Conservation (phyloP, 257 asterid species). For the Ocimum tenuiflorum region DNA sequence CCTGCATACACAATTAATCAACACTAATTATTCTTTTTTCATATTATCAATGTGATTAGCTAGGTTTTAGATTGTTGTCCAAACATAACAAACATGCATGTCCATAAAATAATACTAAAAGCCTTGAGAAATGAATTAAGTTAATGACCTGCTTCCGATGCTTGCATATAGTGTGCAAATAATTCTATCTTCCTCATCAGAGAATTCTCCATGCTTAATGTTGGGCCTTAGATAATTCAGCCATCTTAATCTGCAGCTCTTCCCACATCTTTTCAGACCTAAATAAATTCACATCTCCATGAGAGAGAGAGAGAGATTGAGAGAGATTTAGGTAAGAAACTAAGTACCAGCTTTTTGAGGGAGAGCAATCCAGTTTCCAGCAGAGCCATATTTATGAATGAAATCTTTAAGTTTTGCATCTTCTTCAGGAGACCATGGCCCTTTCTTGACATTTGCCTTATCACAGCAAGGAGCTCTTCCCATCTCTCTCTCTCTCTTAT, state of each 20-base stretch:
- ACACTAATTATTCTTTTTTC: no score
- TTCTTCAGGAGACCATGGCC: slow-evolving; percentile 97
- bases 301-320: neutral
- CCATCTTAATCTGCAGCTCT: slow-evolving; percentile 89
- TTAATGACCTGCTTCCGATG: slow-evolving; percentile 85
- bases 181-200: slow-evolving; percentile 71
- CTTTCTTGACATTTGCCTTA: slow-evolving; percentile 82
- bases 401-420: slow-evolving; percentile 74
- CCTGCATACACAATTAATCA: slow-evolving; percentile 37
- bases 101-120: slow-evolving; percentile 28
- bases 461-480: slow-evolving; percentile 97
- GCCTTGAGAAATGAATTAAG: neutral
- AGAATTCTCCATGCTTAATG: slow-evolving; percentile 75
- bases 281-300: neutral
- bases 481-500: slow-evolving; percentile 35
- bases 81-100: slow-evolving; percentile 31
- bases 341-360: slow-evolving; percentile 73
- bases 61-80: slow-evolving; percentile 9
- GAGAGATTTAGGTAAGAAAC: neutral
- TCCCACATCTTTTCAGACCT: slow-evolving; percentile 84
- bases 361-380: slow-evolving; percentile 83
- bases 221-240: slow-evolving; percentile 79
- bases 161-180: slow-evolving; percentile 61
- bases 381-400: slow-evolving; percentile 56
- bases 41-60: no score